A percentile compares a stretch with the other conserved stretches of the same genome.
Evolutionary conservation across 1,284 basidiomycete genomes (phyloP).

Genomic region (Somion occarium): DNA sequence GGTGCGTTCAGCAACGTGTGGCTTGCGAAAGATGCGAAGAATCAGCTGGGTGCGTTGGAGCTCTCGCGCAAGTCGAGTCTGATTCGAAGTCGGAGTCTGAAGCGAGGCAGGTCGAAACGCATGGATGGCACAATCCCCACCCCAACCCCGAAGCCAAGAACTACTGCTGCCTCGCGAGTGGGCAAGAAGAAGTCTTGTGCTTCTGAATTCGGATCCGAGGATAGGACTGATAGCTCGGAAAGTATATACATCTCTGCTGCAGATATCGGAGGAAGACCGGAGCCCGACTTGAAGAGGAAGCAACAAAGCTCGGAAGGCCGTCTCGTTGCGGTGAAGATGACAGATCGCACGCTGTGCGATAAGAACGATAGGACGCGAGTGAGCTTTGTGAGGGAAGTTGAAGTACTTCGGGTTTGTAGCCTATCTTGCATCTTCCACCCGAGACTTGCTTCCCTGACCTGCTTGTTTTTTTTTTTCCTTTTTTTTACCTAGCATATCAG

Average conservation of each 20-base stretch:
- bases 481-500: constrained; percentile 59
- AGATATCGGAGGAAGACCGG: too few species aligned
- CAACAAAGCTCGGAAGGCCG: constrained; percentile 28
- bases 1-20: constrained; percentile 79
- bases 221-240: constrained; percentile 11
- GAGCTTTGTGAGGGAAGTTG: constrained; percentile 84
- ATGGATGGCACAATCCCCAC: constrained; percentile 21
- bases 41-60: constrained; percentile 29
- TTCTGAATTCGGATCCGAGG: constrained; percentile 12
- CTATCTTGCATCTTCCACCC: constrained; percentile 9
- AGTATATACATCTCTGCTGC: too few species aligned
- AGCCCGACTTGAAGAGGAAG: background rate
- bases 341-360: constrained; percentile 53
- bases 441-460: constrained; percentile 8
- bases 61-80: constrained; percentile 35
- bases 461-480: constrained; percentile 12
- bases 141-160: too few species aligned
- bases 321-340: constrained; percentile 84
- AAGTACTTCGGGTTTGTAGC: constrained; percentile 57
- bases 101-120: constrained; percentile 22
- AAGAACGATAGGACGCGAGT: constrained; percentile 71
- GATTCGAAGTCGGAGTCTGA: constrained; percentile 21
- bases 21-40: constrained; percentile 54
- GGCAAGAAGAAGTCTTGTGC: constrained; percentile 7
- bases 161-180: background rate